Conservation (phyloP, 2,329 filamentous ascomycete species). For the Akanthomyces muscarius region DNA sequence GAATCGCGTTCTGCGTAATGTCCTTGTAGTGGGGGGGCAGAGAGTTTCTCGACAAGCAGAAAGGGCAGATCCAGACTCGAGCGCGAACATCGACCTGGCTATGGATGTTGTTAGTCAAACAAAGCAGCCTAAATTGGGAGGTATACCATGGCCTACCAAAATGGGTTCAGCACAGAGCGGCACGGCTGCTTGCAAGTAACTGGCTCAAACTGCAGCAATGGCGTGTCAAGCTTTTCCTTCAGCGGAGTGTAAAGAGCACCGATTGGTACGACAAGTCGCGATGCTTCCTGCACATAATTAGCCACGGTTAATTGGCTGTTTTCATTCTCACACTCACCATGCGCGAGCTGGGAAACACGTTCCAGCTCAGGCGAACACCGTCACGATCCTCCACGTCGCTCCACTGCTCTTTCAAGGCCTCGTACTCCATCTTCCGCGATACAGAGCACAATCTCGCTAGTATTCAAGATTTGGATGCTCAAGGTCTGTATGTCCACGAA, state of each 20-base stretch:
- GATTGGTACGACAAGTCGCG: constrained; percentile 89
- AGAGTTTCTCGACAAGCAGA: constrained; percentile 78
- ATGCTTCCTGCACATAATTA: constrained; percentile 66
- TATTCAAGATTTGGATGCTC: neutral
- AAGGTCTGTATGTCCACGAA: neutral
- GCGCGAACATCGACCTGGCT: constrained; percentile 82
- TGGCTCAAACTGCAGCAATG: constrained; percentile 89
- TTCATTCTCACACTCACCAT: constrained; percentile 60
- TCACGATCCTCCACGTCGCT: constrained; percentile 94
- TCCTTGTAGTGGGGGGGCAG: constrained; percentile 86
- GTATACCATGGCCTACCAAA: constrained; percentile 60
- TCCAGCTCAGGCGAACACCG: constrained; percentile 95
- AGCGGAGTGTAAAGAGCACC: constrained; percentile 92
- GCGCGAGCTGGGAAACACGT: constrained; percentile 94
- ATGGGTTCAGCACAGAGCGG: constrained; percentile 92
- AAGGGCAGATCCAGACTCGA: constrained; percentile 83
- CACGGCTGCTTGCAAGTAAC: constrained; percentile 96
- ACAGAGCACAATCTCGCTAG: neutral
- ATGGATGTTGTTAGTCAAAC: constrained; percentile 5
- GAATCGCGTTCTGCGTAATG: constrained; percentile 77
- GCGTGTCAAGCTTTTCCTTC: constrained; percentile 89
- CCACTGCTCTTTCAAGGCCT: constrained; percentile 92
- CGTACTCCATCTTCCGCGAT: constrained; percentile 70
- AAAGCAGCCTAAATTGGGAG: neutral
- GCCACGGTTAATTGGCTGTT: neutral